Percentiles rank a stretch among this genome's conserved stretches.
Conservation (phyloP, 1,139 yeast genomes). For the Debaryomyces robertsiae region DNA sequence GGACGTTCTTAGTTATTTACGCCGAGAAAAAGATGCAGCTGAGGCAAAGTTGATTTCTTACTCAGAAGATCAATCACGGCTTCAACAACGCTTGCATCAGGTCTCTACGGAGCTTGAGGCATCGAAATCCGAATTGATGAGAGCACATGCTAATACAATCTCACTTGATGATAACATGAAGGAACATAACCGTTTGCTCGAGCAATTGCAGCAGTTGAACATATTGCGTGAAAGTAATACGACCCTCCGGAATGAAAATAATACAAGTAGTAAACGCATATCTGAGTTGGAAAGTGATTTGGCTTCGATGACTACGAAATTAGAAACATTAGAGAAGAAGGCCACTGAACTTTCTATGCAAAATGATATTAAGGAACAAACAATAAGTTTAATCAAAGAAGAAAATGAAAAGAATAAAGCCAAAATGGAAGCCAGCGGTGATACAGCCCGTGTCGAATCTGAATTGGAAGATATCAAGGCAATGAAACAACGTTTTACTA, state of each 20-base stretch:
- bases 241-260: slow-evolving; percentile 60
- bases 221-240: slow-evolving; percentile 74
- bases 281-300: slow-evolving; percentile 26
- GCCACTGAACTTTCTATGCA: slow-evolving; percentile 28
- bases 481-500: slow-evolving; percentile 32
- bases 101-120: slow-evolving; percentile 46
- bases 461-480: slow-evolving; percentile 26
- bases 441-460: slow-evolving; percentile 15
- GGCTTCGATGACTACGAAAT: slow-evolving; percentile 17
- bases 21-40: slow-evolving; percentile 76
- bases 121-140: slow-evolving; percentile 46
- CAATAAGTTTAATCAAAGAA: slow-evolving; percentile 36
- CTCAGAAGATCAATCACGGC: slow-evolving; percentile 50
- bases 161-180: slow-evolving; percentile 42
- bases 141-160: slow-evolving; percentile 34
- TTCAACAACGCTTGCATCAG: slow-evolving; percentile 45
- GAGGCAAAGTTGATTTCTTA: slow-evolving; percentile 59
- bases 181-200: slow-evolving; percentile 57
- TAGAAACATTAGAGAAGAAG: slow-evolving; percentile 25
- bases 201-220: slow-evolving; percentile 68
- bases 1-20: slow-evolving; percentile 62
- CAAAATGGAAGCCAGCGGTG: slow-evolving; percentile 14
- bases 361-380: slow-evolving; percentile 36
- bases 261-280: slow-evolving; percentile 26
- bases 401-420: slow-evolving; percentile 39